phyloP scores from a whole-genome alignment of 2,329 filamentous ascomycete species.

The Dactylonectria estremocensis region DNA sequence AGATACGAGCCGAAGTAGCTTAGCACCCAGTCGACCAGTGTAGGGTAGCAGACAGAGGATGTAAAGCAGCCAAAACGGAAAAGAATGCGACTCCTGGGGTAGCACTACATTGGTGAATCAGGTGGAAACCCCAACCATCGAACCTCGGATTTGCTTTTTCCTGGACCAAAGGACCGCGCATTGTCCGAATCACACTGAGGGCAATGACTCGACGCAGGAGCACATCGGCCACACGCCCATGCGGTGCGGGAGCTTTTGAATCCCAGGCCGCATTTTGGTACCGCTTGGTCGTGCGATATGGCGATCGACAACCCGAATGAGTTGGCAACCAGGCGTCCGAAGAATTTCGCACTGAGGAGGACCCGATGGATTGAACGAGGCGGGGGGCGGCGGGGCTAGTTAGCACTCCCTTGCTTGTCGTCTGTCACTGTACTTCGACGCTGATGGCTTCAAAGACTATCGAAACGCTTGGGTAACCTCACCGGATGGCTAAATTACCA shows the following conservation, averaged over 20 bases:
- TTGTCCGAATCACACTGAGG: constrained; percentile 1
- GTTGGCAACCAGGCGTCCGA: not conserved
- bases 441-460: constrained; percentile 27
- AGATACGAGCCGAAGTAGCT: not conserved
- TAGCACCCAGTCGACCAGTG: not conserved
- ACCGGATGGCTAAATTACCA: constrained; percentile 28
- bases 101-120: not conserved
- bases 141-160: constrained; percentile 12
- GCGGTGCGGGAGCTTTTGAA: not conserved
- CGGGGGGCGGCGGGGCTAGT: not conserved
- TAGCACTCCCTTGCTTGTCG: constrained; percentile 7
- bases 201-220: not conserved
- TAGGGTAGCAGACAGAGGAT: not conserved
- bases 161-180: constrained; percentile 1
- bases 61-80: not conserved
- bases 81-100: not conserved
- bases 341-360: not conserved
- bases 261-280: not conserved
- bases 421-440: not conserved
- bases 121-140: not conserved
- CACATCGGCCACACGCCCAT: not conserved
- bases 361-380: not conserved
- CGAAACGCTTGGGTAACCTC: constrained; percentile 26
- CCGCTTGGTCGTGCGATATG: not conserved
- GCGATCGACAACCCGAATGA: not conserved